Evolutionary conservation across 2,329 filamentous ascomycete species (phyloP).

Genomic region (Fusarium praegraminearum): DNA sequence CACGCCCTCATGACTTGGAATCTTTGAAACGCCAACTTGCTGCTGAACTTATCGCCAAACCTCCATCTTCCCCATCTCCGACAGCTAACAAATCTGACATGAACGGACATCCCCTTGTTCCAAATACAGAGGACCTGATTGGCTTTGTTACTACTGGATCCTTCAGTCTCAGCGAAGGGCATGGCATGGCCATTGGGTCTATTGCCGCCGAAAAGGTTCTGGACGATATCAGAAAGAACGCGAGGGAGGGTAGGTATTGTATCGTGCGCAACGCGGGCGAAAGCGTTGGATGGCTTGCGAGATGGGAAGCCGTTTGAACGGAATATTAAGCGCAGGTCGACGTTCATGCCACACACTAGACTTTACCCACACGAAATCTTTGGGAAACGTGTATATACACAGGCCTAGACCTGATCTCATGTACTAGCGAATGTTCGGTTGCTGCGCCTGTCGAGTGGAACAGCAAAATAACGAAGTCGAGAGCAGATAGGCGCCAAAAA

Average conservation of each 20-base stretch:
- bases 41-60: conserved; percentile 60
- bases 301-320: conserved; percentile 75
- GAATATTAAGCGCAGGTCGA: not conserved
- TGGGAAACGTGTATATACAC: not conserved
- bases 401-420: conserved; percentile 4
- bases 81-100: conserved; percentile 54
- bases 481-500: not conserved
- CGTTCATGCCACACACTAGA: not conserved
- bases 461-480: conserved; percentile 8
- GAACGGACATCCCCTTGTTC: conserved; percentile 74
- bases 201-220: conserved; percentile 71
- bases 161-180: conserved; percentile 82
- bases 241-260: conserved; percentile 69
- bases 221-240: conserved; percentile 48
- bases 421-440: conserved; percentile 2
- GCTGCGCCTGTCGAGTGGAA: conserved; percentile 20
- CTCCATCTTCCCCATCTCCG: conserved; percentile 50
- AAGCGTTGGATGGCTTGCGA: conserved; percentile 80
- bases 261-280: conserved; percentile 86
- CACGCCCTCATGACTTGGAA: conserved; percentile 49
- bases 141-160: conserved; percentile 92
- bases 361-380: not conserved
- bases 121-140: conserved; percentile 79
- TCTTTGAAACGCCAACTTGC: conserved; percentile 60
- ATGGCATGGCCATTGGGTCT: conserved; percentile 79